Conservation (phyloP, 169 alveolate species). For the Plasmodium yoelii region DNA sequence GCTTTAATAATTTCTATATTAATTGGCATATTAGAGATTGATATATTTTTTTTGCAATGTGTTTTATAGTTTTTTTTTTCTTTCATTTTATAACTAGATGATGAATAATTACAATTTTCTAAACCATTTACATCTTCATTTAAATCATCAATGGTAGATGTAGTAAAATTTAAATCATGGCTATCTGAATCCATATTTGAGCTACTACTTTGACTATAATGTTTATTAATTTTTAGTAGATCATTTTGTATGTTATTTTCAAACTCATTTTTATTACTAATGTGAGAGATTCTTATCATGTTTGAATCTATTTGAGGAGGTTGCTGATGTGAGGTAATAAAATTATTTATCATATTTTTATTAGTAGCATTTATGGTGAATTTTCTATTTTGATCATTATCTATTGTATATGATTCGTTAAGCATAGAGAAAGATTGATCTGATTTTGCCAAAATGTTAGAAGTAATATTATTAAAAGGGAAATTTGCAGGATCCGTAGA, state of each 20-base stretch:
- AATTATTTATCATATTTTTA: too few relatives aligned
- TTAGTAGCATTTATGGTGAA: too few relatives aligned
- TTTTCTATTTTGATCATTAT: too few relatives aligned
- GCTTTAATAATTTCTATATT: slow-evolving; percentile 71
- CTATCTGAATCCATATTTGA: slow-evolving; percentile 13
- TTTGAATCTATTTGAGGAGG: too few relatives aligned
- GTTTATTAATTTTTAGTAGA: slow-evolving; percentile 12
- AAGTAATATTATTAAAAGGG: not conserved
- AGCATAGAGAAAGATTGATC: too few relatives aligned
- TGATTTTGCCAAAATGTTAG: too few relatives aligned
- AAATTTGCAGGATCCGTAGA: not conserved
- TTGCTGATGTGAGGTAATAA: too few relatives aligned
- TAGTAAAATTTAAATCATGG: slow-evolving; percentile 16
- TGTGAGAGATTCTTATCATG: too few relatives aligned
- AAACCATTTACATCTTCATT: slow-evolving; percentile 35
- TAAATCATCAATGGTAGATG: slow-evolving; percentile 50
- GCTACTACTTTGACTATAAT: slow-evolving; percentile 36
- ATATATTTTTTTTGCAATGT: slow-evolving; percentile 23
- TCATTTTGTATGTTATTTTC: not conserved
- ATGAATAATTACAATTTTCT: slow-evolving; percentile 20
- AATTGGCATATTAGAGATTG: slow-evolving; percentile 43
- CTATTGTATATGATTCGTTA: too few relatives aligned
- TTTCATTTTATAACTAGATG: not conserved
- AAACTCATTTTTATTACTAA: slow-evolving; percentile 5
- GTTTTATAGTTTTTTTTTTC: slow-evolving; percentile 29